Base-by-base conservation (phyloP, 768 basidiomycete genomes). In the Leccinum longicurvipes region DNA sequence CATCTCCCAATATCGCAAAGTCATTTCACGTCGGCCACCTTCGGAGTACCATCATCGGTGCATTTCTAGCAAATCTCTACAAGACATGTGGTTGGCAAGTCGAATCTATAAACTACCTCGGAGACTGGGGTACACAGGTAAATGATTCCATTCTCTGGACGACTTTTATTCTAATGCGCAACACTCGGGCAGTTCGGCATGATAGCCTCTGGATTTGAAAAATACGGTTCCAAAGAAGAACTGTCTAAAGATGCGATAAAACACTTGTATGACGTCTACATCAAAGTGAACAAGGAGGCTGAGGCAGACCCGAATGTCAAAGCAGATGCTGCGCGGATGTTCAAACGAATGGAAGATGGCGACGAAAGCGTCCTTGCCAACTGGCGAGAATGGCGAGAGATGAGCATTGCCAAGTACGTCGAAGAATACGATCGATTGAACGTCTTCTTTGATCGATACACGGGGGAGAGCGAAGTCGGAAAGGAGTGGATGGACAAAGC, bases 111-210 rank as follows among this genome's bases (percentile, higher is more conserved):
- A 99, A 99, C 70, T 99, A 99, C 70, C 82, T 98, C 15, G 96
- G 96, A 2, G 96, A 98, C 67, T 98, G 95, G 96, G 96, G 96
- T 23, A 98, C 94, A 41, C 96, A 98, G 81, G 94, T 93, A 36
- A 68, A 17, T 0, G 21, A n/a, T 2, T 17, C 14, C 27, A 12
- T 19, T 25, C 12, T 27, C n/a, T 25, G 12, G 2, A 15, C 24
- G 12, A 34, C 8, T 9, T n/a, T 42, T 21, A 28, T 24, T 7
- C 54, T 58, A 23, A 58, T 17, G n/a, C 4, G 23, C 25, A 29
- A 3, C 19, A n/a, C n/a, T n/a, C n/a, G n/a, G n/a, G n/a, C 61
- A 91, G 88, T 87, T 90, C 69, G 93, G 94, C 28, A 72, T 97
- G 71, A 89, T 98, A 53, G 90, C 93, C 0, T 82, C 87, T 48